These are phyloP conservation scores for Fraxinus greggii DNA, from an alignment of 305 asterid species.

Conservation along the genomic window DNA sequence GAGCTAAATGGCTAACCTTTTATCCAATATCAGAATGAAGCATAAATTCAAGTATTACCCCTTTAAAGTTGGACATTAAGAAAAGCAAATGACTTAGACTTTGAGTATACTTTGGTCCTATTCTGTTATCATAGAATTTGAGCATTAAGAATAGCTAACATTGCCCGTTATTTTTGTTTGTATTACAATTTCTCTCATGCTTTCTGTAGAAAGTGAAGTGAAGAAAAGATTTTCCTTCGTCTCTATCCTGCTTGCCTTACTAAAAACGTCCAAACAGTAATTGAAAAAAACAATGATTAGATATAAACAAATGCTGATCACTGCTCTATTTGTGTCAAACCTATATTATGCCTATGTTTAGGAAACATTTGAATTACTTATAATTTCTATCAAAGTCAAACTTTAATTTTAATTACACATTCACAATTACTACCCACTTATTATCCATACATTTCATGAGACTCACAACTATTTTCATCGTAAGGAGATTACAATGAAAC, in stretches of 20 bases:
- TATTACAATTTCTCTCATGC: conserved; percentile 9
- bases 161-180: not conserved
- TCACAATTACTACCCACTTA: not conserved
- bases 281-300: not conserved
- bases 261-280: not conserved
- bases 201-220: not conserved
- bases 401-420: not conserved
- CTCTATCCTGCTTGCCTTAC: not conserved
- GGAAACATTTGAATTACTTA: not conserved
- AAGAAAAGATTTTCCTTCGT: not conserved
- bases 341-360: not conserved
- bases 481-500: not conserved
- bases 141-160: not conserved
- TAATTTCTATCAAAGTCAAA: not conserved
- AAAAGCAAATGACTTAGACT: not conserved
- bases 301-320: not conserved
- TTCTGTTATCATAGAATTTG: not conserved
- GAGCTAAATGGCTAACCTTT: not conserved
- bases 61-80: conserved; percentile 3
- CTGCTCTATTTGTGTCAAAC: not conserved
- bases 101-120: not conserved
- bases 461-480: not conserved
- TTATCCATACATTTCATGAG: not conserved
- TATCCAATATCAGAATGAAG: not conserved
- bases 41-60: not conserved